Evolutionary conservation across 1,284 basidiomycete species (phyloP), one percentile per base, ranked within the genome.

Genomic region (Puccinia hordei): DNA sequence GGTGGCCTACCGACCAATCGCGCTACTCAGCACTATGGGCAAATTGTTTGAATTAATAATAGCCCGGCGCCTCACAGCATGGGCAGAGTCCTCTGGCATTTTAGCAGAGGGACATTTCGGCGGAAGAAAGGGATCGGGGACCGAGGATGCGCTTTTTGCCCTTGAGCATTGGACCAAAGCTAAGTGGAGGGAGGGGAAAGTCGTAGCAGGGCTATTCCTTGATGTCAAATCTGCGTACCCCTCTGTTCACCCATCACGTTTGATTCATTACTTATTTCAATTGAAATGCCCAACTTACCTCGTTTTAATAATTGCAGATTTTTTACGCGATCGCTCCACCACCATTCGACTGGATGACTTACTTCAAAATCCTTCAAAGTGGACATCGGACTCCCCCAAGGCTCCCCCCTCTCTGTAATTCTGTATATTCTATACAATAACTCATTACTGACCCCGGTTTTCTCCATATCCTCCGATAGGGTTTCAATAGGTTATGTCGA

Each of bases 181-280:
- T 4, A 41, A 41, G 12, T 41, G 38, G 38, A 41, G 38, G 38
- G 12, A 12, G 12, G 12, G 38, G 12, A 41, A 41, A 41, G 4
- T 41, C 12, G 38, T 41, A 6, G 41, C n/a, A 4, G 68, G 41
- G 38, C 24, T 72, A 38, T 68, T 68, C 30, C 30, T 71, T 2
- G 68, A 71, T n/a, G 41, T 71, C n/a, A 71, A 46, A n/a, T 71
- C 68, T 35, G 68, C 68, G 3, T 71, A 71, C 41, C 68, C 68
- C 19, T 71, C 68, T n/a, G 12, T 71, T 44, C 19, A 41, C 19
- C 41, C 38, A 8, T 10, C 3, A 8, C 5, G 68, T 12, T 22
- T 71, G 22, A 30, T 71, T 8, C 35, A 71, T n/a, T 44, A n/a
- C 5, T 22, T 71, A 2, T 19, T 12, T 12, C n/a, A 35, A 5